phyloP scores from a whole-genome alignment of 2,329 filamentous ascomycete genomes.

The Bipolaris sorokiniana region DNA sequence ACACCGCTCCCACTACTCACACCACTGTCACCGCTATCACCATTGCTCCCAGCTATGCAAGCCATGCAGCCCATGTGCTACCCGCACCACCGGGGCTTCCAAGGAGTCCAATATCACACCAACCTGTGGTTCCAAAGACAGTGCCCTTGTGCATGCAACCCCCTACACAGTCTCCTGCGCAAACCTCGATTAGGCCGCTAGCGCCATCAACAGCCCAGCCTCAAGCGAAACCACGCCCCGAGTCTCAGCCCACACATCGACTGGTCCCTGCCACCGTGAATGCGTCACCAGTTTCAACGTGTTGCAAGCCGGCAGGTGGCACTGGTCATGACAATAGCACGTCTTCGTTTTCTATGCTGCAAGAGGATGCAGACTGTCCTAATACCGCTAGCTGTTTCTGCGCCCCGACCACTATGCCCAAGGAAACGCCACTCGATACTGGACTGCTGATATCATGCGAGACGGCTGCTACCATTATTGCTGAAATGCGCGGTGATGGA shows the following conservation, averaged over 20 bases:
- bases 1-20: not conserved
- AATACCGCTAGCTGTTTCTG: constrained; percentile 31
- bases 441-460: constrained; percentile 37
- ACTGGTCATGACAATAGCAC: not conserved
- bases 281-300: not conserved
- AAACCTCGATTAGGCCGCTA: not conserved
- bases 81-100: not conserved
- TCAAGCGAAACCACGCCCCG: not conserved
- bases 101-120: not conserved
- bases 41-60: not conserved
- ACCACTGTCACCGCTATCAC: not conserved
- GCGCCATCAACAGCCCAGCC: not conserved
- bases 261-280: not conserved
- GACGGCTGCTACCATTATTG: constrained; percentile 36
- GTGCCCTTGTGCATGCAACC: not conserved
- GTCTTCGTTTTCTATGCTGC: not conserved
- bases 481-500: constrained; percentile 36
- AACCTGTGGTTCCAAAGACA: not conserved
- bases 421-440: not conserved
- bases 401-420: constrained; percentile 16
- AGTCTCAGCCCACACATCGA: not conserved
- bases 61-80: not conserved
- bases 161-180: not conserved
- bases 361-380: constrained; percentile 21
- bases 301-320: not conserved